Percentiles rank a stretch among this genome's conserved stretches.
phyloP scores from a whole-genome alignment of 2,329 filamentous ascomycete genomes.

The Ascochyta clinopodiicola region DNA sequence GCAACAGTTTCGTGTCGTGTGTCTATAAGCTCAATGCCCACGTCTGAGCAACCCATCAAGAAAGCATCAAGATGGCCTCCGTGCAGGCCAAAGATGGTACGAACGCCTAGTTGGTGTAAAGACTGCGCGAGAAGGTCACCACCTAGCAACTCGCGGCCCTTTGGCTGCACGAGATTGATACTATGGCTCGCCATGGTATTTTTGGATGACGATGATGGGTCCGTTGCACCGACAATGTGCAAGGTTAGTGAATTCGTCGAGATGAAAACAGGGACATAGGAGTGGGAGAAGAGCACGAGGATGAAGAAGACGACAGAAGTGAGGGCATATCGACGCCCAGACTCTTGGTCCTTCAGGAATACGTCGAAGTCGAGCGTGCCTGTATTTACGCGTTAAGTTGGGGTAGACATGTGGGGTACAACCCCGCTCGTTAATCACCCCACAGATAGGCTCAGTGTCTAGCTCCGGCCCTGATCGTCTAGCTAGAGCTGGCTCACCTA shows the following conservation, averaged over 20 bases:
- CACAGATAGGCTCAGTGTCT: not conserved
- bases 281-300: not conserved
- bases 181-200: constrained; percentile 6
- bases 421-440: constrained; percentile 2
- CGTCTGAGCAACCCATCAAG: constrained; percentile 51
- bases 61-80: constrained; percentile 59
- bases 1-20: constrained; percentile 57
- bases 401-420: constrained; percentile 6
- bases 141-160: constrained; percentile 51
- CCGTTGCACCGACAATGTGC: too few relatives aligned
- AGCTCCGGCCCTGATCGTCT: not conserved
- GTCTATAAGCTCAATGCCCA: constrained; percentile 54
- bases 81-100: constrained; percentile 56
- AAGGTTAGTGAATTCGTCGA: too few relatives aligned
- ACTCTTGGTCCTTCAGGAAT: not conserved
- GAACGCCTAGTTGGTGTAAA: constrained; percentile 51
- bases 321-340: not conserved
- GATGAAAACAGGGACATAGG: too few relatives aligned
- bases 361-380: not conserved
- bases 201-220: not conserved
- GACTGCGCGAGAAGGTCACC: constrained; percentile 57
- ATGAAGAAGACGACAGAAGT: not conserved
- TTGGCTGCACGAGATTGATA: constrained; percentile 40
- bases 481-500: not conserved
- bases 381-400: not conserved